Conservation (phyloP, 177 flowering plant genomes). For the Vitis hybrid region DNA sequence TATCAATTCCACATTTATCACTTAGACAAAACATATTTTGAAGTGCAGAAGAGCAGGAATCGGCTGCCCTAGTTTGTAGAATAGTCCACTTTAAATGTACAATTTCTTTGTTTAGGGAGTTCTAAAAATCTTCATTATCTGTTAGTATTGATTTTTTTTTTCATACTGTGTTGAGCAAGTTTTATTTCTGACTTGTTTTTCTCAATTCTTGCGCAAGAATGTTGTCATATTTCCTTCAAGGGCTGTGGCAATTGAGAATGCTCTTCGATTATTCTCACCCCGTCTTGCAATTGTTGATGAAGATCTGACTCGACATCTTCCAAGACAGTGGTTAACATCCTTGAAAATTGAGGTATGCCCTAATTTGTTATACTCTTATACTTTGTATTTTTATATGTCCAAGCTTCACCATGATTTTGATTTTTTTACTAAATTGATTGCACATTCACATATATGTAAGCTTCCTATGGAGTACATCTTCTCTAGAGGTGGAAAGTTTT, state of each 20-base stretch:
- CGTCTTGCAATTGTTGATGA: conserved; percentile 94
- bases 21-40: not conserved
- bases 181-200: conserved; percentile 20
- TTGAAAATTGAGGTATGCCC: conserved; percentile 62
- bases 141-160: not conserved
- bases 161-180: not conserved
- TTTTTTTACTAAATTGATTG: too few relatives aligned
- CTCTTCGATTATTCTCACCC: conserved; percentile 86
- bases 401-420: too few relatives aligned
- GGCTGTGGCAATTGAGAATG: conserved; percentile 85
- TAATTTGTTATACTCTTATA: conserved; percentile 5
- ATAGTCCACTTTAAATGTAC: not conserved
- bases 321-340: conserved; percentile 84
- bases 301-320: conserved; percentile 76
- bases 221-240: conserved; percentile 95
- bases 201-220: conserved; percentile 48
- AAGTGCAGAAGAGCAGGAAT: too few relatives aligned
- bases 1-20: not conserved
- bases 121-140: not conserved
- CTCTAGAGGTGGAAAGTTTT: too few relatives aligned
- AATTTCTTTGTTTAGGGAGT: not conserved
- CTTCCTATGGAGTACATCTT: too few relatives aligned
- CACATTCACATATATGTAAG: too few relatives aligned
- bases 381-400: not conserved
- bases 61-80: not conserved